Conservation (phyloP, 2,329 filamentous ascomycete species). For the Ophiostoma ulmi region DNA sequence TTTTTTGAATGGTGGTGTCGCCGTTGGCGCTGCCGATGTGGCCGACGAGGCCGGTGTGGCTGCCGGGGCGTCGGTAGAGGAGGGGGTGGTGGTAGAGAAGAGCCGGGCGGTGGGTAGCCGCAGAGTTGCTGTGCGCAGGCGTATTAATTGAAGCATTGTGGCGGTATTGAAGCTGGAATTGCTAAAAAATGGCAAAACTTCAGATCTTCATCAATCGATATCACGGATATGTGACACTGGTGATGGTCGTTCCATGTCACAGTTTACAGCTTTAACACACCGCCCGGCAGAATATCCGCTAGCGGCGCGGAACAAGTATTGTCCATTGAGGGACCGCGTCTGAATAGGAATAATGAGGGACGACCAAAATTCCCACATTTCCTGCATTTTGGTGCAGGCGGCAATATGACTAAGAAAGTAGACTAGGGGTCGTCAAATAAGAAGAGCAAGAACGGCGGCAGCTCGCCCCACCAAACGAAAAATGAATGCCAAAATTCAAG, state of each 20-base stretch:
- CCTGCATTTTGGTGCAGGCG: constrained; percentile 12
- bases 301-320: constrained; percentile 21
- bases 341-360: background rate
- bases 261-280: constrained; percentile 16
- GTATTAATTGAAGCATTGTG: constrained; percentile 15
- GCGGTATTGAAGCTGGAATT: background rate
- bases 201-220: background rate
- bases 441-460: background rate
- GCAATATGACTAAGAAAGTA: background rate
- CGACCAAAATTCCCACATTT: constrained; percentile 25
- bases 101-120: constrained; percentile 13
- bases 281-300: constrained; percentile 27
- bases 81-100: constrained; percentile 1
- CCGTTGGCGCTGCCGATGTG: background rate
- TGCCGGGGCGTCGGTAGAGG: background rate
- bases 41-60: constrained; percentile 11
- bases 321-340: constrained; percentile 14
- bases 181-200: background rate
- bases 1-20: background rate
- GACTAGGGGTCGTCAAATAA: background rate
- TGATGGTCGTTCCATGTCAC: background rate
- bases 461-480: constrained; percentile 15
- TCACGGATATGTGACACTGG: background rate
- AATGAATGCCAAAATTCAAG: constrained; percentile 13
- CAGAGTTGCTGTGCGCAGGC: constrained; percentile 2